These are phyloP conservation scores for Rhizoctonia solani DNA, from an alignment of 1,284 basidiomycete genomes.

Conservation along the genomic window DNA sequence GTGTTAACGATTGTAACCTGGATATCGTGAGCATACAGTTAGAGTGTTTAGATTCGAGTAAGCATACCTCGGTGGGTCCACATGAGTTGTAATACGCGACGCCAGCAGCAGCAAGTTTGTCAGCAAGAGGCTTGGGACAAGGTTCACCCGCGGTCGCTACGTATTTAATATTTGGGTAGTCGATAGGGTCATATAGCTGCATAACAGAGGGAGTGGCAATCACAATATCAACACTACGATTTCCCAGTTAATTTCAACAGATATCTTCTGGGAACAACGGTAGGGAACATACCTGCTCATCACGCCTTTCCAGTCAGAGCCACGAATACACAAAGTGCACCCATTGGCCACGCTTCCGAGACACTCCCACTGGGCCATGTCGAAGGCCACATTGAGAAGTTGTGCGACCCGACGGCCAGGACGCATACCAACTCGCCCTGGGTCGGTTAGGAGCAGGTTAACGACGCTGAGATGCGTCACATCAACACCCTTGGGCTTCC, in stretches of 20 bases:
- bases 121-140: slow-evolving; percentile 55
- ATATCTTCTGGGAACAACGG: neutral
- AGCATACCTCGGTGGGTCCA: slow-evolving; percentile 55
- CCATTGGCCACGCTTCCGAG: slow-evolving; percentile 61
- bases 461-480: slow-evolving; percentile 61
- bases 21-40: slow-evolving; percentile 4
- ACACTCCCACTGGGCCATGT: slow-evolving; percentile 68
- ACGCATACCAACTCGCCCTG: slow-evolving; percentile 60
- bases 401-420: slow-evolving; percentile 61
- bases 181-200: slow-evolving; percentile 55
- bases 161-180: slow-evolving; percentile 61
- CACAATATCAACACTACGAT: slow-evolving; percentile 60
- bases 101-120: slow-evolving; percentile 23
- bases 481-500: slow-evolving; percentile 62
- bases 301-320: slow-evolving; percentile 59
- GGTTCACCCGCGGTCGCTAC: slow-evolving; percentile 65
- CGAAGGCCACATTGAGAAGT: slow-evolving; percentile 62
- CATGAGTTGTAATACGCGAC: slow-evolving; percentile 53
- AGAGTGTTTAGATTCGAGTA: slow-evolving; percentile 1
- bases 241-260: slow-evolving; percentile 40
- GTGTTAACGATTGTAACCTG: slow-evolving; percentile 66
- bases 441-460: slow-evolving; percentile 48
- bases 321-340: slow-evolving; percentile 58
- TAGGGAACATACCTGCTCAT: slow-evolving; percentile 47
- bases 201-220: slow-evolving; percentile 57